phyloP scores from a whole-genome alignment of 2,329 filamentous ascomycete species.

The Neonectria magnoliae region DNA sequence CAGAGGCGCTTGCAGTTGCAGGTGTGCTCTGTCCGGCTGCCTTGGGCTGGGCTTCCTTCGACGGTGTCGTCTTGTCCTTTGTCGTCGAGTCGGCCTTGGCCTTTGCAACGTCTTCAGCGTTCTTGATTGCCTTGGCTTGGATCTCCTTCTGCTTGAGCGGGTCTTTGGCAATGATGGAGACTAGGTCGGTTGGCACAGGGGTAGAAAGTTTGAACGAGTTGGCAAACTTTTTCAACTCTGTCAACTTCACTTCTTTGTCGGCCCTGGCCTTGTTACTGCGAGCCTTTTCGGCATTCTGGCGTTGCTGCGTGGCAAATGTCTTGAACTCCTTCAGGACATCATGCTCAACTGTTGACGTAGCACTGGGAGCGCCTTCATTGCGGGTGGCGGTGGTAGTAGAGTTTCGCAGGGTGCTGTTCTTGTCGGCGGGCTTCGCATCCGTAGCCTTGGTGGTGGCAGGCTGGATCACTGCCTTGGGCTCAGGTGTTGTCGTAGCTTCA shows the following conservation, averaged over 20 bases:
- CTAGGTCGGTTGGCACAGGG: conserved; percentile 88
- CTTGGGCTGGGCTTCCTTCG: conserved; percentile 59
- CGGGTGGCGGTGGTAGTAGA: conserved; percentile 53
- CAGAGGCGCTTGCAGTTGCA: conserved; percentile 28
- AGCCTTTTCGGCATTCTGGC: conserved; percentile 64
- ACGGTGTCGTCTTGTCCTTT: conserved; percentile 54
- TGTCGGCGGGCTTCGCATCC: conserved; percentile 44
- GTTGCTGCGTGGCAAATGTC: conserved; percentile 68
- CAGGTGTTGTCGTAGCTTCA: conserved; percentile 29
- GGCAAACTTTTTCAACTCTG: conserved; percentile 95
- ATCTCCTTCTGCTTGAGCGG: conserved; percentile 94
- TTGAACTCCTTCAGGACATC: conserved; percentile 73
- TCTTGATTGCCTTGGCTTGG: conserved; percentile 84
- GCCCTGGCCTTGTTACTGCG: conserved; percentile 68
- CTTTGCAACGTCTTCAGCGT: conserved; percentile 72
- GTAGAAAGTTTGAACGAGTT: conserved; percentile 93
- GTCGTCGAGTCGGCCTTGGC: conserved; percentile 60
- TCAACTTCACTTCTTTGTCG: conserved; percentile 92
- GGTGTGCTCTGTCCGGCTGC: conserved; percentile 38
- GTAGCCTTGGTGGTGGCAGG: conserved; percentile 46
- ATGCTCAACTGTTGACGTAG: conserved; percentile 68
- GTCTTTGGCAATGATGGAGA: conserved; percentile 96
- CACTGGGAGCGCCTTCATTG: conserved; percentile 58
- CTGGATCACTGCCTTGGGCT: conserved; percentile 47
- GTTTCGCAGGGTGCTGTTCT: conserved; percentile 40